Percentiles rank a stretch among this genome's conserved stretches.
These are phyloP conservation scores for Cyphellophora europaea DNA, from an alignment of 2,329 filamentous ascomycete species.

Conservation along the genomic window DNA sequence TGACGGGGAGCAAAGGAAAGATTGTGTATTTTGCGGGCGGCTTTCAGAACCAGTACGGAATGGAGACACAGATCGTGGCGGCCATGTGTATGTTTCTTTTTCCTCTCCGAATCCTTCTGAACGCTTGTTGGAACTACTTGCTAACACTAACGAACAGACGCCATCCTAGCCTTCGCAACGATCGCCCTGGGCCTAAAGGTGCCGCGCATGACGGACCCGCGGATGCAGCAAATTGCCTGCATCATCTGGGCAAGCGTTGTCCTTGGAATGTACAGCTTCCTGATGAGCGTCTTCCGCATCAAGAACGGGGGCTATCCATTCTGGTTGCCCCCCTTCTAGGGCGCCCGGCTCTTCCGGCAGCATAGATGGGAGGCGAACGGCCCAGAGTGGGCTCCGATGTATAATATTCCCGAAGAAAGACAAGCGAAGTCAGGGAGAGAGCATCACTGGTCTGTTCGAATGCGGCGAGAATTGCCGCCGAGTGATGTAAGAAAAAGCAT, in stretches of 20 bases:
- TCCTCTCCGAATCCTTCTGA: slow-evolving; percentile 8
- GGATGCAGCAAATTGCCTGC: slow-evolving; percentile 70
- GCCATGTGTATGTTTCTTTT: slow-evolving; percentile 77
- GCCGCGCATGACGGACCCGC: slow-evolving; percentile 71
- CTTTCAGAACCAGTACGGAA: slow-evolving; percentile 86
- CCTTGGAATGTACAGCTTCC: slow-evolving; percentile 81
- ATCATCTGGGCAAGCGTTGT: slow-evolving; percentile 69
- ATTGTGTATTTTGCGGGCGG: slow-evolving; percentile 84
- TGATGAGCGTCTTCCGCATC: slow-evolving; percentile 83
- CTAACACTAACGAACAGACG: slow-evolving; percentile 42
- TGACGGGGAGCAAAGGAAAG: slow-evolving; percentile 71
- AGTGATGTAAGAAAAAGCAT: no score
- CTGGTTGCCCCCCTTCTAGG: slow-evolving; percentile 75
- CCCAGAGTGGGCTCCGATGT: no score
- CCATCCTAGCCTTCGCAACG: slow-evolving; percentile 74
- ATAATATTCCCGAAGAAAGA: no score
- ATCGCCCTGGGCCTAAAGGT: slow-evolving; percentile 90
- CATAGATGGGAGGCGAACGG: no score
- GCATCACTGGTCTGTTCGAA: no score
- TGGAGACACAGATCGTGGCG: slow-evolving; percentile 92
- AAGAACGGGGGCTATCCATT: slow-evolving; percentile 97
- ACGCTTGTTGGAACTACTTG: slow-evolving; percentile 3
- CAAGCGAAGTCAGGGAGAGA: no score
- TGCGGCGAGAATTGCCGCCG: no score
- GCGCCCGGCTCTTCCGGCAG: background rate